Conservation (phyloP, 2,329 filamentous ascomycete species). For the Phialemoniopsis sp. region DNA sequence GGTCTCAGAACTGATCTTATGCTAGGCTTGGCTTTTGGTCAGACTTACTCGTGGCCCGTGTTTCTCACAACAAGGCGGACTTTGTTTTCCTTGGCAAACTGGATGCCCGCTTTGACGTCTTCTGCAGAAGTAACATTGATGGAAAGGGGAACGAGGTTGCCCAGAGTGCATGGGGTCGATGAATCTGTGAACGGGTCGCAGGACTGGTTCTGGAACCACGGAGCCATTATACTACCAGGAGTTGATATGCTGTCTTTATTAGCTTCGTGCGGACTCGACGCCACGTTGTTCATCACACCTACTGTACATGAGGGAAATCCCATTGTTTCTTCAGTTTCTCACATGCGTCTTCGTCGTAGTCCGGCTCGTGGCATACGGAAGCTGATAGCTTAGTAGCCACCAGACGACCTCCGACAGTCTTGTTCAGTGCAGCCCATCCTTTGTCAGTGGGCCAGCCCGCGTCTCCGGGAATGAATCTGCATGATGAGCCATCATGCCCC, state of each 20-base stretch:
- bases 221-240: conserved; percentile 23
- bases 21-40: not conserved
- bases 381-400: conserved; percentile 48
- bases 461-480: conserved; percentile 34
- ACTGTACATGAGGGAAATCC: not conserved
- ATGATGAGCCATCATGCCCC: too few relatives aligned
- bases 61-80: conserved; percentile 42
- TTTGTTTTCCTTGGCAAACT: conserved; percentile 33
- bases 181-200: conserved; percentile 20
- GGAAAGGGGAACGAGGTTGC: conserved; percentile 26
- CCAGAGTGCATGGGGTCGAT: conserved; percentile 28
- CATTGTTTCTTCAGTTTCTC: conserved; percentile 18
- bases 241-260: not conserved
- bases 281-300: not conserved
- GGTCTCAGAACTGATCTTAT: not conserved
- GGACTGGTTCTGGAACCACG: conserved; percentile 17
- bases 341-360: conserved; percentile 39
- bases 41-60: conserved; percentile 38
- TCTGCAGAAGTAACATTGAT: conserved; percentile 18
- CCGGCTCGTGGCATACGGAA: conserved; percentile 41
- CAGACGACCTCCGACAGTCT: conserved; percentile 45
- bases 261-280: not conserved
- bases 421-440: conserved; percentile 46
- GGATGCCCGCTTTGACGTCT: conserved; percentile 15
- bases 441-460: conserved; percentile 43